Evolutionary conservation across 2,329 filamentous ascomycete species (phyloP), one percentile per base, ranked within the genome.

Genomic region (Ambrosiella xylebori): DNA sequence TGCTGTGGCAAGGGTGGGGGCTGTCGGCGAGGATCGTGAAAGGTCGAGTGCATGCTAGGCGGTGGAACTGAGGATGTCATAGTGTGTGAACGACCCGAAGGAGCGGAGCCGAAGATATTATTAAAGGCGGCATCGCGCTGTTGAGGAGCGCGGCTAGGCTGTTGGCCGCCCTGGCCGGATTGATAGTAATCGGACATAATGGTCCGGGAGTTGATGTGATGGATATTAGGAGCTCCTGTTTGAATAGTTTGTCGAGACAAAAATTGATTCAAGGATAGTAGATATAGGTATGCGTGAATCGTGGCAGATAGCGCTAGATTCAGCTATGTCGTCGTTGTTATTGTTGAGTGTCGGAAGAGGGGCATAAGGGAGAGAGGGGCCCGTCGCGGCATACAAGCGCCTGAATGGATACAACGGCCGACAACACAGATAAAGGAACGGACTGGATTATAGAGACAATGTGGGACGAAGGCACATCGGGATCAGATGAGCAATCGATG

Each of bases 101-200:
- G 89, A 63, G 87, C 79, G 63, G 82, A 83, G 64, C 91, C 93
- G 69, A 97, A 98, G 68, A 97, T 97, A 72, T 91, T 91, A 64
- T 86, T 88, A 71, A 94, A 98, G 63, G 91, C 93, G 64, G 88
- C 88, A 80, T 98, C 90, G 73, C 93, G 85, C 72, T 93, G 87
- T 57, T 73, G 67, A 27, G 71, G 67, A 60, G 76, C 75, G 75
- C 79, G 76, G 64, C 76, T 72, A 59, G 71, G 70, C 15, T 65
- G 65, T 63, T 69, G 71, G 41, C 70, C 70, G 62, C 70, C 69
- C 41, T 70, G 70, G 67, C 78, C 73, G 64, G 76, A 74, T 65
- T 75, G 74, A 62, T 75, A 76, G 64, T 81, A 80, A 66, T 81
- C 78, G 65, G 77, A 75, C 78, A 82, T 82, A 66, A 62, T 35